Percentiles rank a stretch among this genome's conserved stretches.
These are phyloP conservation scores for Nectriaceae sp. DNA, from an alignment of 2,329 filamentous ascomycete species.

Conservation along the genomic window DNA sequence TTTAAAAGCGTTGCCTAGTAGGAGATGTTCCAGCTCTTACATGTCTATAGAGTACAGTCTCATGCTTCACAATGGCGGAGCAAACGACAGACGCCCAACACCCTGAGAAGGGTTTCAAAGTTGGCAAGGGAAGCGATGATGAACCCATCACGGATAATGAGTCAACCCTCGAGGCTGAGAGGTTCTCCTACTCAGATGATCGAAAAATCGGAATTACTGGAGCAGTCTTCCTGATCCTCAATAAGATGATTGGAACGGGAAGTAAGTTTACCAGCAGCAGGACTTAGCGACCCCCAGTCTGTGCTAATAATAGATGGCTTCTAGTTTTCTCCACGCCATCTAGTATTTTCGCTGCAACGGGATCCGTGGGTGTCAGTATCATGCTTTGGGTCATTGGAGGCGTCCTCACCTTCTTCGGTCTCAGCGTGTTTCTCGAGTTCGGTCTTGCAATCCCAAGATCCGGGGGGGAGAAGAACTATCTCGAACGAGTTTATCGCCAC, in stretches of 20 bases:
- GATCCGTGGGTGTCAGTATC: constrained; percentile 65
- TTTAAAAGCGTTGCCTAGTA: too few relatives aligned
- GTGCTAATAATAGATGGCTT: too few relatives aligned
- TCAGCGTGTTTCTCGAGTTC: constrained; percentile 66
- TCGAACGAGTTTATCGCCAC: constrained; percentile 67
- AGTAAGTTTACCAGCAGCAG: too few relatives aligned
- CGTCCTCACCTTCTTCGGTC: constrained; percentile 59
- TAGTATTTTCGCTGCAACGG: constrained; percentile 64
- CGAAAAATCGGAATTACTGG: constrained; percentile 55
- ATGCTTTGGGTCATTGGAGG: constrained; percentile 65
- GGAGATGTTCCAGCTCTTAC: too few relatives aligned
- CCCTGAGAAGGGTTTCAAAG: constrained; percentile 1
- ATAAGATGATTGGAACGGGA: constrained; percentile 61
- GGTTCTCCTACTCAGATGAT: constrained; percentile 40
- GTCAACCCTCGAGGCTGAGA: constrained; percentile 42
- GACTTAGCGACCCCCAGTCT: too few relatives aligned
- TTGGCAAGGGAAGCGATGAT: constrained; percentile 18
- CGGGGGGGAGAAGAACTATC: constrained; percentile 70
- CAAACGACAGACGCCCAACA: constrained; percentile 5
- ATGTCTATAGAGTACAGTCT: too few relatives aligned
- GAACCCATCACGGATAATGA: constrained; percentile 17
- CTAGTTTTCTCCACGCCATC: constrained; percentile 74
- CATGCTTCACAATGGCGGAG: constrained; percentile 15
- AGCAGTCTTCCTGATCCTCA: constrained; percentile 56
- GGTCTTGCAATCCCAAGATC: constrained; percentile 71